Conservation (phyloP, 192 early-diverging fungal species). For the Coemansia sp. region DNA sequence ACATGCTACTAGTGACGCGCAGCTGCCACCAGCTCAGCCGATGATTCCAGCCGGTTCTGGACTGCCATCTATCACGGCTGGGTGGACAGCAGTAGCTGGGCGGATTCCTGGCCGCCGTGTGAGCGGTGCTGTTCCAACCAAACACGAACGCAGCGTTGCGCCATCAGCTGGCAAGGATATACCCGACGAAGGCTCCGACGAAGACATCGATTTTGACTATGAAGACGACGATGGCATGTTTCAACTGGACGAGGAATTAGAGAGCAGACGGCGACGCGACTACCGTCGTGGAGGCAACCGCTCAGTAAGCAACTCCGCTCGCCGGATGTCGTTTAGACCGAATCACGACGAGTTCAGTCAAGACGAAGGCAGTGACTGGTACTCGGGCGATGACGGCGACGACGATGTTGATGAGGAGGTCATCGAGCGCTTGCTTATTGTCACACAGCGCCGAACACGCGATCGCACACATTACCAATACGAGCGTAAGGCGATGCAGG, state of each 20-base stretch:
- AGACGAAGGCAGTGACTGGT: constrained; percentile 57
- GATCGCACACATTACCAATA: constrained; percentile 72
- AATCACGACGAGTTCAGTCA: constrained; percentile 54
- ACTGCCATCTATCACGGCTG: constrained; percentile 22
- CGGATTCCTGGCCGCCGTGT: constrained; percentile 22
- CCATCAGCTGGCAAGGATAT: neutral
- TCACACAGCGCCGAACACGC: constrained; percentile 74
- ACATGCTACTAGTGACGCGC: neutral
- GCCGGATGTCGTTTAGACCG: constrained; percentile 29
- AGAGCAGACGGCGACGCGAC: constrained; percentile 48
- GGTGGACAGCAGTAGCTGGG: constrained; percentile 31
- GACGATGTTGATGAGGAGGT: constrained; percentile 90
- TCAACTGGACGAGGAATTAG: constrained; percentile 78
- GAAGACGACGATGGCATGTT: constrained; percentile 74
- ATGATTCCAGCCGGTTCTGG: constrained; percentile 14
- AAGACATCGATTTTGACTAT: constrained; percentile 4
- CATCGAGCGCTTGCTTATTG: constrained; percentile 85
- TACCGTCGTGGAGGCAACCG: constrained; percentile 22
- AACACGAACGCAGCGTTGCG: neutral
- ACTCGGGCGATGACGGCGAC: constrained; percentile 65
- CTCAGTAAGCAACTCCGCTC: constrained; percentile 24
- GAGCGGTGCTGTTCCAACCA: neutral
- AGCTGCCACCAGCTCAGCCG: constrained; percentile 35
- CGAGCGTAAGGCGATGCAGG: constrained; percentile 74
- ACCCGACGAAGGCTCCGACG: neutral